A percentile compares a stretch with the other conserved stretches of the same genome.
These are phyloP conservation scores for Phytophthora capsici DNA, from an alignment of 352 stramenopile species.

Conservation along the genomic window DNA sequence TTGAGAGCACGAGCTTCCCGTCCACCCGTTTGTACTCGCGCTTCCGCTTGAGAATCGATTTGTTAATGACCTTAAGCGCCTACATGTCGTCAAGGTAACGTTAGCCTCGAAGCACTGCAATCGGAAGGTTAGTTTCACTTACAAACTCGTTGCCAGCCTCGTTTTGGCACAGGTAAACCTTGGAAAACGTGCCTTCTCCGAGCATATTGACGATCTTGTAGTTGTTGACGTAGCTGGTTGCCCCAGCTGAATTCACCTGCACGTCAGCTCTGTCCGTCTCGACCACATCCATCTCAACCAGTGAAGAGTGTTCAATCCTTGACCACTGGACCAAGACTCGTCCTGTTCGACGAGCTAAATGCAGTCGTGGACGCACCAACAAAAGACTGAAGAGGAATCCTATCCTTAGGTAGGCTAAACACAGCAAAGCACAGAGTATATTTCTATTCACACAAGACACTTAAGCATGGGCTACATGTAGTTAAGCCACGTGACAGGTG, in stretches of 20 bases:
- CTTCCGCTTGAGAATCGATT: constrained; percentile 86
- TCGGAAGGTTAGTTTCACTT: constrained; percentile 11
- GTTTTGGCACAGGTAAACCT: constrained; percentile 75
- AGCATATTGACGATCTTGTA: constrained; percentile 72
- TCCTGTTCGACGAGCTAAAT: constrained; percentile 2
- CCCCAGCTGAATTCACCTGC: constrained; percentile 63
- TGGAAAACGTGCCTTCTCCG: constrained; percentile 80
- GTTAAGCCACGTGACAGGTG: constrained; percentile 35
- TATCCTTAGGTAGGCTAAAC: constrained; percentile 24
- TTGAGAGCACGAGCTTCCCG: constrained; percentile 80
- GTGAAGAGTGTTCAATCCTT: too few species aligned
- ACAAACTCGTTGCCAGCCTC: constrained; percentile 60
- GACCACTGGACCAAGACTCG: not conserved
- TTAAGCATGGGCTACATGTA: not conserved
- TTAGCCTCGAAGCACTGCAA: too few species aligned
- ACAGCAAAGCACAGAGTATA: not conserved
- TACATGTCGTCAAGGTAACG: constrained; percentile 20
- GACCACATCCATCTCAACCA: constrained; percentile 51
- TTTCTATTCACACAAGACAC: constrained; percentile 10
- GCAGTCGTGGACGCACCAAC: not conserved
- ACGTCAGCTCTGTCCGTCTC: constrained; percentile 71
- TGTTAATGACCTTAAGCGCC: constrained; percentile 88
- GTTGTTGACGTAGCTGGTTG: constrained; percentile 73
- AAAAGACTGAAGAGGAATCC: not conserved
- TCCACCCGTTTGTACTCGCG: constrained; percentile 83